Conservation (phyloP, 805 yeast species). For the Nakazawaea holstii region DNA sequence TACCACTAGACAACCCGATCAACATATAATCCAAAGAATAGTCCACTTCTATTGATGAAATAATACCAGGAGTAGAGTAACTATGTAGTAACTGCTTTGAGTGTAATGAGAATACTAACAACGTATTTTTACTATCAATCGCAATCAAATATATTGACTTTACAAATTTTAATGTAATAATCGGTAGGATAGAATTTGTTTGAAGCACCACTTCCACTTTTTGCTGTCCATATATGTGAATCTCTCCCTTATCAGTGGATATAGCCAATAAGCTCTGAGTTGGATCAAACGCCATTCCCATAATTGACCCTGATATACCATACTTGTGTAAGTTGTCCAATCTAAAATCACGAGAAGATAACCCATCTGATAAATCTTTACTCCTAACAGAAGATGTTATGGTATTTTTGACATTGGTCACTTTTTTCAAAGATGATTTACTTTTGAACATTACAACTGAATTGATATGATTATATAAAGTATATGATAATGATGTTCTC, state of each 20-base stretch:
- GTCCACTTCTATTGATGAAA: slow-evolving; percentile 71
- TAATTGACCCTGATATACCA: slow-evolving; percentile 62
- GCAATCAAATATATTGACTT: slow-evolving; percentile 80
- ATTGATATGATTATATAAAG: too few species aligned
- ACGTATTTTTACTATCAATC: slow-evolving; percentile 52
- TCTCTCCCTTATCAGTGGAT: slow-evolving; percentile 62
- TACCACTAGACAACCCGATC: slow-evolving; percentile 76
- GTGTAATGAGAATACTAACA: slow-evolving; percentile 67
- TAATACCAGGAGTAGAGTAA: slow-evolving; percentile 56
- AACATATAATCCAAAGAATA: slow-evolving; percentile 86
- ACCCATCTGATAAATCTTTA: slow-evolving; percentile 24
- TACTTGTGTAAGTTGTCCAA: slow-evolving; percentile 31
- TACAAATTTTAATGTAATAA: slow-evolving; percentile 57
- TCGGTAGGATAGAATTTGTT: slow-evolving; percentile 42
- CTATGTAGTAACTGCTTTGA: slow-evolving; percentile 56
- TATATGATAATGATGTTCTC: too few species aligned
- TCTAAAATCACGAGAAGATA: slow-evolving; percentile 21
- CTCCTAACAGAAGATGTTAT: slow-evolving; percentile 11
- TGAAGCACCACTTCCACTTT: slow-evolving; percentile 68
- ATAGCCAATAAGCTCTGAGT: slow-evolving; percentile 82
- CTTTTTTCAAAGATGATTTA: slow-evolving; percentile 6
- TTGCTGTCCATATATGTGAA: slow-evolving; percentile 80
- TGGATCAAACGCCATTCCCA: slow-evolving; percentile 77
- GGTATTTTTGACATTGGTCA: slow-evolving; percentile 11
- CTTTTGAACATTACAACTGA: slow-evolving; percentile 5